Percentiles rank a stretch among this genome's conserved stretches.
phyloP scores from a whole-genome alignment of 1,284 basidiomycete species.

The Lignosus rhinocerotis region DNA sequence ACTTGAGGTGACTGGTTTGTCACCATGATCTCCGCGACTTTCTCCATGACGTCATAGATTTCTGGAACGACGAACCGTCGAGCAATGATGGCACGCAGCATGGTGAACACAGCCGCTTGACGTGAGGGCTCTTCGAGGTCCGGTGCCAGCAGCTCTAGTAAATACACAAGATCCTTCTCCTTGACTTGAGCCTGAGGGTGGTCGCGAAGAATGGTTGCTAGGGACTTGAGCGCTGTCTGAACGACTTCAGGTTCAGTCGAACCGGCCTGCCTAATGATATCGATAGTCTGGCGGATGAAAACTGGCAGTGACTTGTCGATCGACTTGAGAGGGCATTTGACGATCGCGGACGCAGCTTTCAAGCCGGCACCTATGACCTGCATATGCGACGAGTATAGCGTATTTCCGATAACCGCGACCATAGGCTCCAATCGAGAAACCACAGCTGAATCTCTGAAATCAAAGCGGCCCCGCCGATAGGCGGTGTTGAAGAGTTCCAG shows the following conservation, averaged over 20 bases:
- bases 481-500: slow-evolving; percentile 92
- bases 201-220: slow-evolving; percentile 87
- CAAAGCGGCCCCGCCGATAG: slow-evolving; percentile 83
- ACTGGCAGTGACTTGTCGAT: slow-evolving; percentile 81
- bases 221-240: slow-evolving; percentile 86
- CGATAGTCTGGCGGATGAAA: slow-evolving; percentile 84
- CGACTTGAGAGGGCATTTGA: slow-evolving; percentile 83
- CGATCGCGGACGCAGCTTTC: slow-evolving; percentile 80
- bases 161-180: slow-evolving; percentile 86
- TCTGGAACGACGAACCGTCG: slow-evolving; percentile 94
- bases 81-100: slow-evolving; percentile 90
- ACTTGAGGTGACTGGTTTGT: slow-evolving; percentile 91
- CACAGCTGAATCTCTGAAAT: slow-evolving; percentile 74
- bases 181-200: slow-evolving; percentile 79
- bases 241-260: slow-evolving; percentile 89
- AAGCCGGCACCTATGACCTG: slow-evolving; percentile 82
- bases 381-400: slow-evolving; percentile 84
- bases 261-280: slow-evolving; percentile 83
- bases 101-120: slow-evolving; percentile 85
- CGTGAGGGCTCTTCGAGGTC: slow-evolving; percentile 94
- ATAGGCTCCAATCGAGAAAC: slow-evolving; percentile 85
- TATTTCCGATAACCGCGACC: slow-evolving; percentile 88
- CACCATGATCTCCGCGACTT: slow-evolving; percentile 92
- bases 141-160: slow-evolving; percentile 84
- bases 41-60: slow-evolving; percentile 97